A percentile compares a stretch with the other conserved stretches of the same genome.
phyloP scores from a whole-genome alignment of 768 basidiomycete species.

The Suillus cothurnatus region DNA sequence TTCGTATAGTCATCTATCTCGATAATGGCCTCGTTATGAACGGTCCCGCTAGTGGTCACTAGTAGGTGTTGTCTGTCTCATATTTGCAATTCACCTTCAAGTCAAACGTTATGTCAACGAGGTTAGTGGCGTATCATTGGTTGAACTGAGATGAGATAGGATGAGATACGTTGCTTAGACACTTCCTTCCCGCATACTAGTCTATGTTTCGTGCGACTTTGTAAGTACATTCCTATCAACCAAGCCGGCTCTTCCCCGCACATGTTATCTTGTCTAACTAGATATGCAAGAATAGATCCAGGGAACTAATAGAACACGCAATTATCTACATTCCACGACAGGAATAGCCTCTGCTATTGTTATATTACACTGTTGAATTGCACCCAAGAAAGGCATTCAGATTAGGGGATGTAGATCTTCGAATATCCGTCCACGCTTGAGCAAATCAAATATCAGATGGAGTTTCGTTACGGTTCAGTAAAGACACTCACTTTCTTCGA shows the following conservation, averaged over 20 bases:
- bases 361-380: background rate
- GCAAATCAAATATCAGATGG: background rate
- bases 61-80: background rate
- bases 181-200: background rate
- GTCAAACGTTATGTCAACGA: background rate
- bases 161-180: background rate
- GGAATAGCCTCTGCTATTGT: background rate
- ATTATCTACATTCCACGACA: background rate
- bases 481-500: slow-evolving; percentile 42
- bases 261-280: too few relatives aligned
- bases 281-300: background rate
- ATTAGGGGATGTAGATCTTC: slow-evolving; percentile 36
- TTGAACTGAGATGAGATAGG: background rate
- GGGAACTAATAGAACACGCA: background rate
- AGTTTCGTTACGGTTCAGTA: slow-evolving; percentile 7
- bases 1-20: background rate
- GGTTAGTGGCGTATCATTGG: background rate
- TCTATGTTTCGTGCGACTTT: background rate
- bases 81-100: background rate
- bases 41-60: background rate
- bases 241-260: background rate
- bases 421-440: slow-evolving; percentile 37
- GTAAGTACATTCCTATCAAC: background rate
- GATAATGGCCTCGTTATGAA: background rate
- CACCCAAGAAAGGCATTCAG: background rate